Base-by-base conservation (phyloP, 495 filamentous ascomycete species). In the Stereocaulon alpinum region DNA sequence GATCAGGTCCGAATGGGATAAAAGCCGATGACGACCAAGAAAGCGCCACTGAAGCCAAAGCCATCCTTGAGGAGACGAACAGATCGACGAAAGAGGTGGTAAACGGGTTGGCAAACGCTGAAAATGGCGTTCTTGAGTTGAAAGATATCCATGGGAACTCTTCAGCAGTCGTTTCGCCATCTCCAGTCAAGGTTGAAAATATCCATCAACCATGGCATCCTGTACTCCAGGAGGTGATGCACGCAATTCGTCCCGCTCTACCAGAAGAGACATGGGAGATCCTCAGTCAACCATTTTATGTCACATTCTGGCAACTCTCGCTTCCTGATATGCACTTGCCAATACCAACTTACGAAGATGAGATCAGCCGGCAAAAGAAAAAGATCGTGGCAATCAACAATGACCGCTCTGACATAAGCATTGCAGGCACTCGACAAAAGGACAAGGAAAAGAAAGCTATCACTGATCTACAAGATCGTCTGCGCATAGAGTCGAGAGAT, bases 291-390 rank as follows among this genome's bases (percentile, higher is more conserved):
- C 77, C 83, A 37, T 94, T 95, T 68, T 96, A 89, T 67, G 83
- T 88, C 32, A 87, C 88, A 3, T 99, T 99, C 75, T 99, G 94
- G 94, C 85, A 90, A 50, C 77, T 95, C 17, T 82, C 88, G 24
- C 80, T 91, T 15, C 82, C 85, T 27, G 93, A 97, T 69, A 74
- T 99, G 34, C 76, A 82, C 41, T 80, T 88, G 43, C 86, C 87
- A 1, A 77, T 81, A 55, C 77, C 80, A 45, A 86, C 82, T 54
- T 97, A 97, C 68, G 75, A 84, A 11, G 76, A 80, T 14, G 92
- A 94, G 63, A 81, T 79, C 34, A 77, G 77, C 6, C 76, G 82
- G 6, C 73, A 87, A 44, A 78, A 82, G 58, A 81, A 79, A 49
- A 79, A 80, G 64, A 73, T 86, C 6, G 72, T 78, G 50, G 71